Base-by-base conservation (phyloP, 2,329 filamentous ascomycete genomes). In the Fusarium buxicola region DNA sequence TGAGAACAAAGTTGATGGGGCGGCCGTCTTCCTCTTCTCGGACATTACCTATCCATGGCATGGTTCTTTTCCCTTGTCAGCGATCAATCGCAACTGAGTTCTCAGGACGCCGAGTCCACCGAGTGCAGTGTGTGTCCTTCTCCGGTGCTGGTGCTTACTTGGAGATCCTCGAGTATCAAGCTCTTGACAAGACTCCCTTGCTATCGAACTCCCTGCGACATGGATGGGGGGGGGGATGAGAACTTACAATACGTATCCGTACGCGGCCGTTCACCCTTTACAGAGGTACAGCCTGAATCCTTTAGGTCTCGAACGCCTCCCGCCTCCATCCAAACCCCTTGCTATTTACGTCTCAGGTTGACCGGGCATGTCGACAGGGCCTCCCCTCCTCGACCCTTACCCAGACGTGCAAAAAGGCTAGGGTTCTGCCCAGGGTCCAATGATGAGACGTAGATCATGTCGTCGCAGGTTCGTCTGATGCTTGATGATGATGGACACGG, bases 391-490 rank as follows among this genome's bases (percentile, higher is more conserved):
- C 15, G 40, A 55, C 25, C 34, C 27, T 39, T 39, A 39, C 55
- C 60, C 46, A 63, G 63, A 40, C 34, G 15, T 38, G 39, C 35
- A 5, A 38, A 35, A 27, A n/a, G 27, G 21, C 62, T 32, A 60
- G 62, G 59, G 47, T 53, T 38, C 15, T 13, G 10, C 36, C 36
- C 40, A 58, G 61, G 64, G 63, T 47, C 54, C 41, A 58, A 52
- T 55, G 54, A 55, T 69, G 49, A 69, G 66, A 68, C 58, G 65
- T 41, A 27, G 40, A 55, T 56, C 50, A 39, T 54, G 53, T 45
- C 55, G 65, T 69, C 65, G 67, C 67, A 69, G 66, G 66, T 68
- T 69, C 64, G 56, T 62, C 62, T 60, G 60, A 65, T 64, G 48
- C 50, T 38, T 50, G 39, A 38, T 65, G 62, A 57, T 45, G 53